A percentile compares a stretch with the other conserved stretches of the same genome.
Evolutionary conservation across 441 rosid genomes (phyloP).

Genomic region (Gossypium davidsonii): DNA sequence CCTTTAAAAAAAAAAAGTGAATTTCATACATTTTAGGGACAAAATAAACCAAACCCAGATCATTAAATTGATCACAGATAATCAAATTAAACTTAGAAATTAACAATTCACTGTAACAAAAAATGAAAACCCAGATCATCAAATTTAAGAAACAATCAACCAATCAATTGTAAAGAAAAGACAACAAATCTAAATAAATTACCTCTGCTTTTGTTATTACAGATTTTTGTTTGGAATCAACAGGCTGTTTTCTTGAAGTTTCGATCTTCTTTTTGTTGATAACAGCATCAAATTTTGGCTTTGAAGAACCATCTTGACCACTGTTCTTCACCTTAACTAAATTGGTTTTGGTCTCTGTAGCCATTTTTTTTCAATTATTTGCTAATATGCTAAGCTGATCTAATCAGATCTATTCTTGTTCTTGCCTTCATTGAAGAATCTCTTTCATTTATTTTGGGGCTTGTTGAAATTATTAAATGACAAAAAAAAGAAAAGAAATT

Average conservation of each 20-base stretch:
- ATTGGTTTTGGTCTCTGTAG: slow-evolving; percentile 40
- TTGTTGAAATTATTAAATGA: neutral
- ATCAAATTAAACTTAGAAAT: slow-evolving; percentile 4
- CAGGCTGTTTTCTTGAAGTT: slow-evolving; percentile 32
- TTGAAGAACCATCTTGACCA: slow-evolving; percentile 43
- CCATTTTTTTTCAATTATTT: slow-evolving; percentile 28
- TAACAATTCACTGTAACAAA: neutral
- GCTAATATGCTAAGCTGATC: slow-evolving; percentile 5
- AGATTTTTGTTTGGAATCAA: slow-evolving; percentile 42
- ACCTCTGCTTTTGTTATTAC: slow-evolving; percentile 58
- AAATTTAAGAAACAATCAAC: slow-evolving; percentile 6
- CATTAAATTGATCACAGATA: neutral
- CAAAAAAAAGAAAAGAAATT: neutral
- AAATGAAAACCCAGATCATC: slow-evolving; percentile 15
- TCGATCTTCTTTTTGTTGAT: slow-evolving; percentile 44
- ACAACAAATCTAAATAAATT: slow-evolving; percentile 6
- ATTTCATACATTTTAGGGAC: neutral
- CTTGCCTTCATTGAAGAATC: slow-evolving; percentile 17
- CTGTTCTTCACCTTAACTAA: slow-evolving; percentile 36
- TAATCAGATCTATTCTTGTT: neutral
- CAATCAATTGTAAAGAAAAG: neutral
- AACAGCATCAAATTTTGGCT: slow-evolving; percentile 33
- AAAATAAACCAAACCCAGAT: neutral
- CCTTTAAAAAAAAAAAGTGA: slow-evolving; percentile 24
- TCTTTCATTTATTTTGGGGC: neutral